phyloP scores from a whole-genome alignment of 2,329 filamentous ascomycete species.

The Paecilomyces fulvus region DNA sequence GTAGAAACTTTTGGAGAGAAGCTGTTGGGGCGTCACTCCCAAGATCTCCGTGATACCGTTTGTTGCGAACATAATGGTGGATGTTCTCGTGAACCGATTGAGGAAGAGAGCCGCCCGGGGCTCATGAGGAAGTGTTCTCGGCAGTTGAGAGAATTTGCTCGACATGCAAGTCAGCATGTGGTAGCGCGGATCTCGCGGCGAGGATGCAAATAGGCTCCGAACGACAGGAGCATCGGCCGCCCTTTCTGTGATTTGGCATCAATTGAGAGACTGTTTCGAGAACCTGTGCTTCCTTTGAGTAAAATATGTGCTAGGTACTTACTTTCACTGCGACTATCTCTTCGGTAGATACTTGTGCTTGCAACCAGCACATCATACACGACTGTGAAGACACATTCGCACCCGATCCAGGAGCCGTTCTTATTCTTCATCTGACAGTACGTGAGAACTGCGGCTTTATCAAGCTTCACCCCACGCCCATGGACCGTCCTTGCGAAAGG shows the following conservation, averaged over 20 bases:
- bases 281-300: not conserved
- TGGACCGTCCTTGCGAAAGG: slow-evolving; percentile 66
- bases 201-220: slow-evolving; percentile 70
- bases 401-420: slow-evolving; percentile 64
- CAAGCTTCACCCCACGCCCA: slow-evolving; percentile 62
- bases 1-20: slow-evolving; percentile 75
- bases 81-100: slow-evolving; percentile 74
- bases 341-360: slow-evolving; percentile 69
- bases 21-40: slow-evolving; percentile 59
- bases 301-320: slow-evolving; percentile 30
- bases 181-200: slow-evolving; percentile 73
- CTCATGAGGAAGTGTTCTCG: slow-evolving; percentile 57
- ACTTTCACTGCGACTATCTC: slow-evolving; percentile 65
- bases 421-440: slow-evolving; percentile 66
- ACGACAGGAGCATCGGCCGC: slow-evolving; percentile 70
- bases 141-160: slow-evolving; percentile 56
- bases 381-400: slow-evolving; percentile 83
- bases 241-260: slow-evolving; percentile 47
- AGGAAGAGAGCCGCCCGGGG: slow-evolving; percentile 76
- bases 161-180: slow-evolving; percentile 84
- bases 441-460: slow-evolving; percentile 76
- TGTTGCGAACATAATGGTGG: slow-evolving; percentile 81
- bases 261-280: not conserved
- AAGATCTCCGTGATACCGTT: slow-evolving; percentile 67
- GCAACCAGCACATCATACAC: slow-evolving; percentile 83